Conservation (phyloP, 129 eudicot species). For the Arctium minus region DNA sequence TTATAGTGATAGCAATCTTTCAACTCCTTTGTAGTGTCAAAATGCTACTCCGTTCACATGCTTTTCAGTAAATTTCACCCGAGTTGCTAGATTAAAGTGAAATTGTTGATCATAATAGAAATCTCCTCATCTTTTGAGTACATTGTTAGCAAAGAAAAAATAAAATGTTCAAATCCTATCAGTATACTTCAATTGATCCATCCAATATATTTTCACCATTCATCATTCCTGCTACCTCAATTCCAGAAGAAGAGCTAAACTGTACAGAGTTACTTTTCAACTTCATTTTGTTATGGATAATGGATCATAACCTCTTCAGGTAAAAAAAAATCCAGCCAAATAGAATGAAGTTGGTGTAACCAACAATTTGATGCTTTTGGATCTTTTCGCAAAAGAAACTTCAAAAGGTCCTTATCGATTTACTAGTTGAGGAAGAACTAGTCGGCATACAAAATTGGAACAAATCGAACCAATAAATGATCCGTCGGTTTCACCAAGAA, state of each 20-base stretch:
- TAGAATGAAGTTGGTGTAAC: not conserved
- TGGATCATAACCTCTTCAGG: not conserved
- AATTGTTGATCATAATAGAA: not conserved
- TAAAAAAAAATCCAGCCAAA: not conserved
- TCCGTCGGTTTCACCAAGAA: not conserved
- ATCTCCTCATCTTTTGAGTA: not conserved
- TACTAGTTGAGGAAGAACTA: not conserved
- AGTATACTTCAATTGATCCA: not conserved
- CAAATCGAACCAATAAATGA: not conserved
- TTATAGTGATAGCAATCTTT: conserved; percentile 6
- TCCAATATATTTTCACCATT: not conserved
- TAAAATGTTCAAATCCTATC: not conserved
- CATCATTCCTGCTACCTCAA: not conserved
- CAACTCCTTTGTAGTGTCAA: not conserved
- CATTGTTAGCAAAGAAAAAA: not conserved
- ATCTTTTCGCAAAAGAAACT: not conserved
- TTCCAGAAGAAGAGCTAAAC: not conserved
- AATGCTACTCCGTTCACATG: not conserved
- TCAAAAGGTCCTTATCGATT: not conserved
- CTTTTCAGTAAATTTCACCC: not conserved
- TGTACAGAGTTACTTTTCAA: not conserved
- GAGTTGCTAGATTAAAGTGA: conserved; percentile 3
- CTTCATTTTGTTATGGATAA: not conserved
- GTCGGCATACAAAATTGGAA: not conserved
- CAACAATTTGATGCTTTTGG: not conserved